Base-by-base conservation (phyloP, 202 grass and related monocot species). In the Musa balbisiana region DNA sequence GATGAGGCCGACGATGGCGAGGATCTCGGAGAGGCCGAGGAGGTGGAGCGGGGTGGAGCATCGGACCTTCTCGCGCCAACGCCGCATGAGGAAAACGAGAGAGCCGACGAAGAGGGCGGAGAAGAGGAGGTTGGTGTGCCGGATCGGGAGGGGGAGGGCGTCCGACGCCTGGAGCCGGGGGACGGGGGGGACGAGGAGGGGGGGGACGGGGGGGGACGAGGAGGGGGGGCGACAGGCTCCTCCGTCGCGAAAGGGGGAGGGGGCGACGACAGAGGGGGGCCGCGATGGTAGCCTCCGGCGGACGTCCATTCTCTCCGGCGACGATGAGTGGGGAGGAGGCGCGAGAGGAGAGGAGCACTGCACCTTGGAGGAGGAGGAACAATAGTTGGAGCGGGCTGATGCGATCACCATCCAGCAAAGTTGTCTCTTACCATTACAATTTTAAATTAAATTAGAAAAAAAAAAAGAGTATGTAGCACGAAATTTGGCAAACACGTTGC, bases 61-160 rank as follows among this genome's bases (percentile, higher is more conserved):
- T n/a, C 56, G 56, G 56, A 62, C n/a, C 56, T 62, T 62, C 56
- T 62, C 56, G 5, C 56, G 56, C 56, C 56, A 62, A 15, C 56
- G 56, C 56, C 56, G 56, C 56, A 62, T 62, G 56, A 62, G 56
- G 56, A 62, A 62, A 8, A 62, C 56, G 56, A 62, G 10, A n/a
- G 56, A 62, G 56, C 17, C 56, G 17, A n/a, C 56, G 56, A 62
- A 62, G 56, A 62, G 17, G 56, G 56, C 56, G 17, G 56, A 62
- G 56, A 62, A 62, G 56, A 62, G 56, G 56, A 62, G 56, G 56
- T 62, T 62, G 56, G 56, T 62, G 56, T 62, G 56, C 4, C 56
- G 56, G 56, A 62, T 62, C 17, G 56, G 56, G 56, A 62, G 56
- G 56, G 56, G 56, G 56, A 62, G 56, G 56, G 56, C 56, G 14